Conservation (phyloP, 2,329 filamentous ascomycete species). For the Tolypocladium guangdongense region DNA sequence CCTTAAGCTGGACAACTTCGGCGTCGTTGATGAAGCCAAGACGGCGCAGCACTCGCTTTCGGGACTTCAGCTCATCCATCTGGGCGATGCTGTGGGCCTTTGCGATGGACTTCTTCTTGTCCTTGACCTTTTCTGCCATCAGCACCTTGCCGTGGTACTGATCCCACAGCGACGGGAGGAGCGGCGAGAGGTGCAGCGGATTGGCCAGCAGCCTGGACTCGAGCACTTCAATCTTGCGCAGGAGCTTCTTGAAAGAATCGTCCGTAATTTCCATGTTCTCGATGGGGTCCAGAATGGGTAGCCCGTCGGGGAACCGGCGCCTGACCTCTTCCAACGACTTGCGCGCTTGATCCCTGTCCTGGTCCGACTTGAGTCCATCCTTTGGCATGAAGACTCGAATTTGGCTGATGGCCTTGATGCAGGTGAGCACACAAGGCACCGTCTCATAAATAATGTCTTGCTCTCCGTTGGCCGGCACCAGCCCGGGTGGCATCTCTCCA, state of each 20-base stretch:
- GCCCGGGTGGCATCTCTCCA: slow-evolving; percentile 48
- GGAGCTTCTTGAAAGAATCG: slow-evolving; percentile 83
- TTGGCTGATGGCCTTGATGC: slow-evolving; percentile 74
- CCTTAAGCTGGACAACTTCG: slow-evolving; percentile 94
- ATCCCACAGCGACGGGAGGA: slow-evolving; percentile 74
- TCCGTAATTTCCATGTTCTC: slow-evolving; percentile 95
- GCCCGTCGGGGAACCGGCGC: slow-evolving; percentile 81
- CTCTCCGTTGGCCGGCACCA: slow-evolving; percentile 27
- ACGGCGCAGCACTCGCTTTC: slow-evolving; percentile 88
- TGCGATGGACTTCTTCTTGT: slow-evolving; percentile 74
- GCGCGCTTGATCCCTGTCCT: slow-evolving; percentile 57
- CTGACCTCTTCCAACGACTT: slow-evolving; percentile 69
- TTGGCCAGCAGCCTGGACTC: slow-evolving; percentile 84
- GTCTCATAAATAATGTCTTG: slow-evolving; percentile 18
- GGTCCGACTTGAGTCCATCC: slow-evolving; percentile 51
- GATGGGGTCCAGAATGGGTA: slow-evolving; percentile 82
- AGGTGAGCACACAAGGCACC: slow-evolving; percentile 77
- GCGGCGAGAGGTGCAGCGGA: slow-evolving; percentile 81
- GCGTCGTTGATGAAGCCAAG: slow-evolving; percentile 92
- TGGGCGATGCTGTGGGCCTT: slow-evolving; percentile 83
- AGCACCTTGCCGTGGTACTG: slow-evolving; percentile 76
- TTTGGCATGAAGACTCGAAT: slow-evolving; percentile 74
- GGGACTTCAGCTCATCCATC: slow-evolving; percentile 89
- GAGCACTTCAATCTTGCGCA: slow-evolving; percentile 92
- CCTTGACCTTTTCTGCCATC: slow-evolving; percentile 69